Percentiles rank a stretch among this genome's conserved stretches.
These are phyloP conservation scores for Carnegiea gigantea DNA, from an alignment of 179 eudicot genomes.

Conservation along the genomic window DNA sequence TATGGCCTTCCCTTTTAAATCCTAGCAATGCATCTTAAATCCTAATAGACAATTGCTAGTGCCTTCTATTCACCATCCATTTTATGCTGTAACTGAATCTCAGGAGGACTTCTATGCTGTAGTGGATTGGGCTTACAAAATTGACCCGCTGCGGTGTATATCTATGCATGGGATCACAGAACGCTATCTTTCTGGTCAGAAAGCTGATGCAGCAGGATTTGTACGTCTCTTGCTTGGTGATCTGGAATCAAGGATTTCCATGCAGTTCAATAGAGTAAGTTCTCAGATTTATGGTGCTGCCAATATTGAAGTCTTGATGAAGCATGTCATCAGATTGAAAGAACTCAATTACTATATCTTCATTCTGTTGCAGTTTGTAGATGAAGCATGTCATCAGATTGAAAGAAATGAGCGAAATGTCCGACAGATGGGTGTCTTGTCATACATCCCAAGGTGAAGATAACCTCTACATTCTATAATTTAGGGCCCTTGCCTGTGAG, in stretches of 20 bases:
- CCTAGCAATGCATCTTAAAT: background rate
- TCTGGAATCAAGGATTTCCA: slow-evolving; percentile 87
- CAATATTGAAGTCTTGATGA: background rate
- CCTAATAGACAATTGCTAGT: background rate
- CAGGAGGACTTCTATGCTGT: slow-evolving; percentile 98
- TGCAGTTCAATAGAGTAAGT: slow-evolving; percentile 76
- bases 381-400: slow-evolving; percentile 96
- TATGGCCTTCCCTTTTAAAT: background rate
- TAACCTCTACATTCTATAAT: slow-evolving; percentile 3
- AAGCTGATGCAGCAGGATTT: slow-evolving; percentile 98
- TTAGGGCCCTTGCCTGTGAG: background rate
- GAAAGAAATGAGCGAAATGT: slow-evolving; percentile 92
- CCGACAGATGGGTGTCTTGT: slow-evolving; percentile 78
- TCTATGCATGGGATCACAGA: slow-evolving; percentile 95
- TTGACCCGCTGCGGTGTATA: slow-evolving; percentile 95
- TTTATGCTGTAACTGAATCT: slow-evolving; percentile 13
- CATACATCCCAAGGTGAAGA: slow-evolving; percentile 84
- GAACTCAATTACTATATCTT: background rate
- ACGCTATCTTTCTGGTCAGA: slow-evolving; percentile 85
- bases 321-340: background rate
- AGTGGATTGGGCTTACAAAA: slow-evolving; percentile 97
- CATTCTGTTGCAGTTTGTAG: slow-evolving; percentile 72
- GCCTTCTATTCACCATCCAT: background rate
- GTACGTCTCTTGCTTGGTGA: slow-evolving; percentile 93
- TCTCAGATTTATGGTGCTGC: slow-evolving; percentile 9